These are phyloP conservation scores for Flammula alnicola DNA, from an alignment of 1,284 basidiomycete genomes.

Conservation along the genomic window DNA sequence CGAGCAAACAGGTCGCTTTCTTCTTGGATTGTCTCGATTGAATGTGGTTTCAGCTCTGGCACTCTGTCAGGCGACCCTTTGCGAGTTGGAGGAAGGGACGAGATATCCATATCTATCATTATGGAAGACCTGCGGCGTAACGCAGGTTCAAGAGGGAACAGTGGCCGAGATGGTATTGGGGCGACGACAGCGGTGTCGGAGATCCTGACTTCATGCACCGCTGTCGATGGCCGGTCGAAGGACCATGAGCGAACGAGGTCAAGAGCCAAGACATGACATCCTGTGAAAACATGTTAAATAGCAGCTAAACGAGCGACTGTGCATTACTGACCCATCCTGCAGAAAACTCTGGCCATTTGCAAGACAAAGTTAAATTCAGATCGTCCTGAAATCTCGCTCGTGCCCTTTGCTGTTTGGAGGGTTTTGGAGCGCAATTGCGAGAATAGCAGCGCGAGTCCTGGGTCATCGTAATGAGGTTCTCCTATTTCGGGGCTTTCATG, in stretches of 20 bases:
- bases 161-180: constrained; percentile 35
- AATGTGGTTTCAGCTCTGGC: constrained; percentile 23
- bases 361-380: constrained; percentile 93
- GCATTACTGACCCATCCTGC: constrained; percentile 87
- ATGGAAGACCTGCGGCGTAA: constrained; percentile 71
- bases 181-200: constrained; percentile 36
- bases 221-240: constrained; percentile 75
- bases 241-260: constrained; percentile 89
- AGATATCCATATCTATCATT: constrained; percentile 87
- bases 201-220: constrained; percentile 37
- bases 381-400: constrained; percentile 84
- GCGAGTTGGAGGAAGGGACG: constrained; percentile 63
- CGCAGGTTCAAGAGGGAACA: constrained; percentile 57
- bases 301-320: too few relatives aligned
- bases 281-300: too few relatives aligned
- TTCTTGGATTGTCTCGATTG: constrained; percentile 40
- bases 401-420: constrained; percentile 89
- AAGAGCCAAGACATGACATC: constrained; percentile 90
- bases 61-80: constrained; percentile 49
- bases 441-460: constrained; percentile 87
- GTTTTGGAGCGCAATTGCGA: constrained; percentile 90
- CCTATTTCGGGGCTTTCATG: constrained; percentile 67
- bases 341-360: constrained; percentile 90
- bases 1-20: constrained; percentile 63
- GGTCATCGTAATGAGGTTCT: constrained; percentile 91